Conservation (phyloP, 2,329 filamentous ascomycete species). For the Fusarium coicis region DNA sequence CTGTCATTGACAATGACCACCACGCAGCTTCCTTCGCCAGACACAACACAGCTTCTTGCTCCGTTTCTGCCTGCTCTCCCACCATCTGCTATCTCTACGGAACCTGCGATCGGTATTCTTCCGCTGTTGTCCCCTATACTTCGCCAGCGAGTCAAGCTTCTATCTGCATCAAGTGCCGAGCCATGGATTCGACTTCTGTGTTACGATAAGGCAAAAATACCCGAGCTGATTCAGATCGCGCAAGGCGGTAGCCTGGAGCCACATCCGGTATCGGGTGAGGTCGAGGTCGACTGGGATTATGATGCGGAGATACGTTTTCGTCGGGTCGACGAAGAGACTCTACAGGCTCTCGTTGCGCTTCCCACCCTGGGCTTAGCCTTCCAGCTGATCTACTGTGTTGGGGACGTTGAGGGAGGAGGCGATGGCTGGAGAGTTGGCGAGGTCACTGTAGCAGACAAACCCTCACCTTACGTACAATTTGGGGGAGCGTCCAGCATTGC, state of each 20-base stretch:
- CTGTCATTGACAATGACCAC: slow-evolving; percentile 41
- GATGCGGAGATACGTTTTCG: slow-evolving; percentile 73
- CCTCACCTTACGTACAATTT: slow-evolving; percentile 65
- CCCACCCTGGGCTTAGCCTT: slow-evolving; percentile 71
- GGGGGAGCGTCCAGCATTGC: slow-evolving; percentile 62
- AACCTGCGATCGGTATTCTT: slow-evolving; percentile 66
- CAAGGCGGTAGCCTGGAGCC: slow-evolving; percentile 75
- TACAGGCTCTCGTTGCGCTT: slow-evolving; percentile 74
- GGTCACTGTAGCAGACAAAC: slow-evolving; percentile 68
- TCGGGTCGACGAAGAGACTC: slow-evolving; percentile 78
- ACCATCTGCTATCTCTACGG: slow-evolving; percentile 66
- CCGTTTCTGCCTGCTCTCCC: slow-evolving; percentile 70
- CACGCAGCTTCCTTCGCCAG: slow-evolving; percentile 54
- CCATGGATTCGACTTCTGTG: slow-evolving; percentile 80
- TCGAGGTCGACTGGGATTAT: slow-evolving; percentile 77
- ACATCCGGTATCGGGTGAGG: slow-evolving; percentile 83
- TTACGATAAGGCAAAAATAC: slow-evolving; percentile 69
- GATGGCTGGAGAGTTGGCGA: slow-evolving; percentile 80
- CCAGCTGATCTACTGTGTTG: slow-evolving; percentile 75
- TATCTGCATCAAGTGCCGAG: slow-evolving; percentile 68
- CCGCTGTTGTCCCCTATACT: slow-evolving; percentile 73
- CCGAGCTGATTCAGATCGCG: slow-evolving; percentile 70
- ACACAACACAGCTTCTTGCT: slow-evolving; percentile 60
- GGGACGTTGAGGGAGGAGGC: slow-evolving; percentile 68
- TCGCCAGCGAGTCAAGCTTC: slow-evolving; percentile 72